These are phyloP conservation scores for Pyrenochaeta sp. DNA, from an alignment of 2,329 filamentous ascomycete genomes.

Conservation along the genomic window DNA sequence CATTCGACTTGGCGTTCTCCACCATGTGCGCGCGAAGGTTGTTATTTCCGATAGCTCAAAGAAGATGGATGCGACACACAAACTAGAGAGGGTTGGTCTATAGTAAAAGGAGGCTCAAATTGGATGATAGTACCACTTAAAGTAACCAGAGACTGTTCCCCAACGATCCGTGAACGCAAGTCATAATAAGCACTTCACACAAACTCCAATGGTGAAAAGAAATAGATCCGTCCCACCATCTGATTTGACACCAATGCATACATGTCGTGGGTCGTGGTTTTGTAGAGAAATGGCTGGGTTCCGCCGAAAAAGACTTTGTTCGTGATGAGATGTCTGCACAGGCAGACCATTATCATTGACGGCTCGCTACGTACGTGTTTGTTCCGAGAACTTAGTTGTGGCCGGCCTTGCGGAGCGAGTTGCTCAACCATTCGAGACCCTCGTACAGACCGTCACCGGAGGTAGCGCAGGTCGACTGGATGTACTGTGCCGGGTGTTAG, in stretches of 20 bases:
- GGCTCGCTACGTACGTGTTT: slow-evolving; percentile 31
- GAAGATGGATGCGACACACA: no score
- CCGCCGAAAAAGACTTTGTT: slow-evolving; percentile 30
- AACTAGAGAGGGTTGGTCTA: no score
- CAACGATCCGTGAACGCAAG: slow-evolving; percentile 45
- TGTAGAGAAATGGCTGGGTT: slow-evolving; percentile 19
- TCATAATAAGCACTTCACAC: slow-evolving; percentile 45
- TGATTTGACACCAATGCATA: slow-evolving; percentile 44
- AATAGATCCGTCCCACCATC: slow-evolving; percentile 47
- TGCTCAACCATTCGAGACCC: slow-evolving; percentile 76
- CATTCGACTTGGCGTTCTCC: no score
- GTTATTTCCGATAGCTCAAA: no score
- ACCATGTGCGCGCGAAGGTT: no score
- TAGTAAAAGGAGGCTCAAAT: slow-evolving; percentile 48
- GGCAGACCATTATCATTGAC: slow-evolving; percentile 42
- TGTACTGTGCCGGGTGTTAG: slow-evolving; percentile 69
- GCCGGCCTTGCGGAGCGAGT: slow-evolving; percentile 62
- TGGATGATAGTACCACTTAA: slow-evolving; percentile 48
- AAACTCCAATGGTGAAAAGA: slow-evolving; percentile 48
- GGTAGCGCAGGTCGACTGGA: slow-evolving; percentile 99
- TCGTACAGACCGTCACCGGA: slow-evolving; percentile 99
- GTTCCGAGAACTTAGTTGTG: slow-evolving; percentile 50
- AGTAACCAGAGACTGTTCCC: slow-evolving; percentile 47
- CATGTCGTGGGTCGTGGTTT: slow-evolving; percentile 37
- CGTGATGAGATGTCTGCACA: slow-evolving; percentile 30